Evolutionary conservation across 148 eudicot genomes (phyloP).

Genomic region (Oxyria digyna): DNA sequence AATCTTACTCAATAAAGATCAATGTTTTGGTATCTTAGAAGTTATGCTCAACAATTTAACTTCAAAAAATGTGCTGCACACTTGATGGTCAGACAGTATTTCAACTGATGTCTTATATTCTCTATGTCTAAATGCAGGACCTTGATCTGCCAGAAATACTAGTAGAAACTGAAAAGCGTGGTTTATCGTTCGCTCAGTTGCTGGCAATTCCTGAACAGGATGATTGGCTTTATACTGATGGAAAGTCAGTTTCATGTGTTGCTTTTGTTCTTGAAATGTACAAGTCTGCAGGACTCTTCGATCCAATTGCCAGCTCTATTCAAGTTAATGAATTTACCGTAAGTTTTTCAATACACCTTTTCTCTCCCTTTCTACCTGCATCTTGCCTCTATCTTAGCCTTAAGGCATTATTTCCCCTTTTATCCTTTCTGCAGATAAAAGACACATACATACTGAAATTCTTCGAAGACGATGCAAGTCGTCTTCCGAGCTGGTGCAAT

Average conservation of each 20-base stretch:
- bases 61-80: neutral
- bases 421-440: slow-evolving; percentile 54
- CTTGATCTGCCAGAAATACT: slow-evolving; percentile 70
- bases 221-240: slow-evolving; percentile 82
- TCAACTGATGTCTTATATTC: neutral
- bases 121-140: slow-evolving; percentile 32
- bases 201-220: slow-evolving; percentile 80
- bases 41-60: neutral
- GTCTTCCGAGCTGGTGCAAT: slow-evolving; percentile 94
- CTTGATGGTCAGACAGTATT: neutral
- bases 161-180: slow-evolving; percentile 78
- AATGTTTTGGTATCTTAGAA: neutral
- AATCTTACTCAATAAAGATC: neutral
- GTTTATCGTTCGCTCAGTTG: slow-evolving; percentile 68
- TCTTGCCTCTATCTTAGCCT: neutral
- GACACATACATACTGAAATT: slow-evolving; percentile 86
- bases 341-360: slow-evolving; percentile 14
- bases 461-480: slow-evolving; percentile 59
- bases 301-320: slow-evolving; percentile 43
- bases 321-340: slow-evolving; percentile 96
- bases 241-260: slow-evolving; percentile 81
- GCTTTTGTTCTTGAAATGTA: slow-evolving; percentile 80
- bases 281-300: slow-evolving; percentile 84
- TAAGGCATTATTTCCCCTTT: neutral
- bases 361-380: neutral